These are phyloP conservation scores for Colletotrichum cuscutae DNA, from an alignment of 2,329 filamentous ascomycete genomes.

Conservation along the genomic window DNA sequence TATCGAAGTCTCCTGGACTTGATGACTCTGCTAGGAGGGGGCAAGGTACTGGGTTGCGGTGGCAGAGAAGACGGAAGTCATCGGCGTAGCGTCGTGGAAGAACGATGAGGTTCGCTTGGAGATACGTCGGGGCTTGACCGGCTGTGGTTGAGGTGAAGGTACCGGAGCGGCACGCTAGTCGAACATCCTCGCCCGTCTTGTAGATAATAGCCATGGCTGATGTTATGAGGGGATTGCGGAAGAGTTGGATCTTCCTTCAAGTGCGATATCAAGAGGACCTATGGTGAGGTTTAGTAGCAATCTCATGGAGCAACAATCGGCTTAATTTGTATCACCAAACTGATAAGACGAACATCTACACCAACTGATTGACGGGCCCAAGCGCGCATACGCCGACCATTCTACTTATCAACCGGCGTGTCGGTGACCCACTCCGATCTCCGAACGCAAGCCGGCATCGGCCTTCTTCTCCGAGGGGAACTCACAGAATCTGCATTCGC, in stretches of 20 bases:
- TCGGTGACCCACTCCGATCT: constrained; percentile 33
- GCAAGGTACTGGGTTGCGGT: constrained; percentile 71
- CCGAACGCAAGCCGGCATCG: constrained; percentile 25
- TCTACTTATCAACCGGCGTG: constrained; percentile 5
- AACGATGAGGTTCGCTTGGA: constrained; percentile 72
- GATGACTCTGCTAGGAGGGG: constrained; percentile 67
- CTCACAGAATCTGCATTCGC: no score
- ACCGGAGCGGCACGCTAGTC: constrained; percentile 54
- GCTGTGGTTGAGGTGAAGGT: constrained; percentile 57
- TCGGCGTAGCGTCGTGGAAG: constrained; percentile 65
- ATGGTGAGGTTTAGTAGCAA: background rate
- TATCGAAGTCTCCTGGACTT: constrained; percentile 51
- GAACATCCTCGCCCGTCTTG: constrained; percentile 50
- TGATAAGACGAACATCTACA: background rate
- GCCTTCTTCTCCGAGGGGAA: constrained; percentile 18
- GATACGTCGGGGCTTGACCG: constrained; percentile 63
- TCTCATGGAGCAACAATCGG: background rate
- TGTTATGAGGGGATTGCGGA: no score
- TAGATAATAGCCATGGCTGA: background rate
- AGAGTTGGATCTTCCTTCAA: background rate
- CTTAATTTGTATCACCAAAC: background rate
- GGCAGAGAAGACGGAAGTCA: constrained; percentile 69
- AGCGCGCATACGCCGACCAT: background rate
- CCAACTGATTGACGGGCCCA: background rate
- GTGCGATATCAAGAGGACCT: background rate